phyloP scores from a whole-genome alignment of 805 yeast species.

The Myxozyma neotropica region DNA sequence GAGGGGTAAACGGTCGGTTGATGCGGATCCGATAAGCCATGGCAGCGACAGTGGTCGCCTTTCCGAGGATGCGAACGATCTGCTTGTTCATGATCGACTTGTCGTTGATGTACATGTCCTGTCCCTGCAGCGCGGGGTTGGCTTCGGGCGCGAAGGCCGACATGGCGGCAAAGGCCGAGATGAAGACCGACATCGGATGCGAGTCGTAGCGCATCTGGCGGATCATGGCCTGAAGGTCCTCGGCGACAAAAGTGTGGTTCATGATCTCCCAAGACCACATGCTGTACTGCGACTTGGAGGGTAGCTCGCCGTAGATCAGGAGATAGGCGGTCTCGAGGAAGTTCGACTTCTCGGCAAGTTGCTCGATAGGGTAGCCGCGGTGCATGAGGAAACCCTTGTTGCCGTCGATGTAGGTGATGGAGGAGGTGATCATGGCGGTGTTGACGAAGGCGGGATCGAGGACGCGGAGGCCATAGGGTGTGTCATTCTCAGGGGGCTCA shows the following conservation, averaged over 20 bases:
- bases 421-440: conserved; percentile 33
- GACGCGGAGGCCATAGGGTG: conserved; percentile 31
- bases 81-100: conserved; percentile 32
- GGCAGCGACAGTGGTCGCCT: conserved; percentile 32
- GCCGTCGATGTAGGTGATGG: conserved; percentile 33
- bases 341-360: conserved; percentile 30
- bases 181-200: conserved; percentile 32
- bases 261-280: conserved; percentile 31
- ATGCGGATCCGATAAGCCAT: conserved; percentile 35
- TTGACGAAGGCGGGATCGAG: conserved; percentile 32
- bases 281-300: conserved; percentile 19
- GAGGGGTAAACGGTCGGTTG: conserved; percentile 29
- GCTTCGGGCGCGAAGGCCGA: conserved; percentile 34
- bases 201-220: conserved; percentile 32
- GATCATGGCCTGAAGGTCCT: conserved; percentile 26
- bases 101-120: conserved; percentile 24
- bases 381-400: conserved; percentile 34
- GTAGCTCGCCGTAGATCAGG: conserved; percentile 33
- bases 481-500: conserved; percentile 31
- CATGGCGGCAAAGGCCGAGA: conserved; percentile 32
- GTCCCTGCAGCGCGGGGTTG: conserved; percentile 31
- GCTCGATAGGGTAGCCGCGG: conserved; percentile 34
- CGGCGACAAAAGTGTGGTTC: conserved; percentile 33
- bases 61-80: conserved; percentile 32
- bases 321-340: conserved; percentile 33